These are phyloP conservation scores for Syncephalastrum contaminatum DNA, from an alignment of 371 early-diverging fungal species.

Conservation along the genomic window DNA sequence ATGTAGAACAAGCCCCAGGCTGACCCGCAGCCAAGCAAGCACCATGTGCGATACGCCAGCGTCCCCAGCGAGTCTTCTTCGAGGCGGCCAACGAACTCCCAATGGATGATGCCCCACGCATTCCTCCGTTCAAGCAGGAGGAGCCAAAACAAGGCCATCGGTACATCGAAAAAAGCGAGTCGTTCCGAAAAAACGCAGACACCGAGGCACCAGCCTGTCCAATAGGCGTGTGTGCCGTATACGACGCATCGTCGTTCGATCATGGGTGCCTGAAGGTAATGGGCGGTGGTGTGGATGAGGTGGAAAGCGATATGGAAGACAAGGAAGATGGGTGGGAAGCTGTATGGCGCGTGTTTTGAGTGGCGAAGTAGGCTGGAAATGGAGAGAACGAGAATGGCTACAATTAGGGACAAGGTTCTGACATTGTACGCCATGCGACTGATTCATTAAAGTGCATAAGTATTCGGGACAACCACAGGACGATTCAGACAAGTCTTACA, in stretches of 20 bases:
- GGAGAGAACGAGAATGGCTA: constrained; percentile 36
- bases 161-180: constrained; percentile 17
- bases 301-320: constrained; percentile 57
- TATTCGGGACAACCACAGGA: neutral
- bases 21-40: constrained; percentile 55
- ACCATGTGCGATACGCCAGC: constrained; percentile 56
- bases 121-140: constrained; percentile 59
- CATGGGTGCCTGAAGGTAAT: constrained; percentile 36
- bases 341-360: constrained; percentile 45
- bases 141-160: constrained; percentile 39
- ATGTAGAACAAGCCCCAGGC: constrained; percentile 61
- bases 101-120: constrained; percentile 65
- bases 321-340: constrained; percentile 55
- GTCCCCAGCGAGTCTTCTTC: constrained; percentile 29
- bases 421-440: constrained; percentile 43
- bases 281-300: constrained; percentile 47
- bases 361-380: constrained; percentile 39
- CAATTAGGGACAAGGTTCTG: constrained; percentile 41
- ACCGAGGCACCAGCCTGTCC: constrained; percentile 62
- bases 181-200: constrained; percentile 43
- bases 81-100: constrained; percentile 58
- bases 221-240: constrained; percentile 64
- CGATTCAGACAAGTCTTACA: constrained; percentile 21
- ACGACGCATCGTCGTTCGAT: constrained; percentile 59
- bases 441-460: neutral